These are phyloP conservation scores for Kwoniella sp. DNA, from an alignment of 768 basidiomycete genomes.

Conservation along the genomic window DNA sequence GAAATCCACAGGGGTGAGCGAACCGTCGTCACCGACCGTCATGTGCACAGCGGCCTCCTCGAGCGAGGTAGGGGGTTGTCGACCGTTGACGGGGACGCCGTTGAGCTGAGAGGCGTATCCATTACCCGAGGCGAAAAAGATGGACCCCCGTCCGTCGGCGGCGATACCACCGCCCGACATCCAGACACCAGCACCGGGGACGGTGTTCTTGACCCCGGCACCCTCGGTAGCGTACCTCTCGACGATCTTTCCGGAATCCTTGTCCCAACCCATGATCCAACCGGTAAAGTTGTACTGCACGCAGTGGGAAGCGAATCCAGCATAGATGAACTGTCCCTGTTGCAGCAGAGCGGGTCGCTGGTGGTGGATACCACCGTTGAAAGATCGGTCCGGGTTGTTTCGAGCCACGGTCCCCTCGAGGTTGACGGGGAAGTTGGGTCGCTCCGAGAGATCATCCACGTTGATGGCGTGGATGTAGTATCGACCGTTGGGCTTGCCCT, in stretches of 20 bases:
- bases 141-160: slow-evolving; percentile 5
- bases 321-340: slow-evolving; percentile 14
- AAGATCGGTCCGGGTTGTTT: slow-evolving; percentile 15
- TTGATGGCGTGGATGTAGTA: slow-evolving; percentile 16
- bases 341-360: slow-evolving; percentile 13
- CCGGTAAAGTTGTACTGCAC: slow-evolving; percentile 18
- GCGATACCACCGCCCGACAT: slow-evolving; percentile 16
- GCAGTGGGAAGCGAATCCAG: slow-evolving; percentile 15
- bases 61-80: slow-evolving; percentile 14
- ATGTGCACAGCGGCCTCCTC: slow-evolving; percentile 17
- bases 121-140: slow-evolving; percentile 14
- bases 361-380: slow-evolving; percentile 14
- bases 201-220: slow-evolving; percentile 3
- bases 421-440: slow-evolving; percentile 11
- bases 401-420: slow-evolving; percentile 8
- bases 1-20: slow-evolving; percentile 14
- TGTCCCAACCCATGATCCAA: slow-evolving; percentile 19
- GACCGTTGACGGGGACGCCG: slow-evolving; percentile 8
- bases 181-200: slow-evolving; percentile 13
- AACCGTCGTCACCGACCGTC: slow-evolving; percentile 7
- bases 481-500: slow-evolving; percentile 12
- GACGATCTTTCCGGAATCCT: slow-evolving; percentile 2
- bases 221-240: slow-evolving; percentile 13
- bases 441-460: slow-evolving; percentile 13
- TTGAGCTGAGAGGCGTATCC: slow-evolving; percentile 16